Base-by-base conservation (phyloP, 2,329 filamentous ascomycete species). In the Fusarium continuum region DNA sequence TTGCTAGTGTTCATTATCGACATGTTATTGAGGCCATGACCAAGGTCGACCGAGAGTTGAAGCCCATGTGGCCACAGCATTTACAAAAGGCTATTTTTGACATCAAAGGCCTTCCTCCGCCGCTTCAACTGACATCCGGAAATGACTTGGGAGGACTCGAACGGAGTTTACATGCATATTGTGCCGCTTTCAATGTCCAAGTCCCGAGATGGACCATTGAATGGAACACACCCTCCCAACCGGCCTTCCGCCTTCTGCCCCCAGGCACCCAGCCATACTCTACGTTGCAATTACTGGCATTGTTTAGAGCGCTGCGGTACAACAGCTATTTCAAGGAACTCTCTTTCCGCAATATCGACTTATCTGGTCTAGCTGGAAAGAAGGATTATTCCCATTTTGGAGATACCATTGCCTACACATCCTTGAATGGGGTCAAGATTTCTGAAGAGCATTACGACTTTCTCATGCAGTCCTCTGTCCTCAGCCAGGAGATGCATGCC, bases 321-420 rank as follows among this genome's bases (percentile, higher is more conserved):
- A 87, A 87, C 49, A 84, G 83, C 61, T 86, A 83, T 65, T 86
- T 87, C 73, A 83, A 82, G 55, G 82, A 83, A 1, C 71, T 87
- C n/a, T 86, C 83, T 2, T 85, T 87, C 60, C 72, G 76, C 9
- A 78, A 82, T 47, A 77, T 86, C 13, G 81, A 85, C 61, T 75
- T 87, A 17, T 79, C 78, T 2, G 66, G 74, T 8, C 66, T 78
- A 11, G 70, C 70, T 25, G 73, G 73, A 31, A 76, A 71, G 41
- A 77, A 77, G 40, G 84, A 86, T 56, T 77, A 78, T 36, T 69
- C 75, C 3, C 74, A 76, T 6, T 78, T 80, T 31, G 78, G 77
- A 17, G 79, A 82, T 55, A 77, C 78, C 20, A 78, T 84, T 9
- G 81, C 81, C 5, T 83, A 83, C 64, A 76, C 83, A 32, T 86